Conservation (phyloP, 1,284 basidiomycete genomes). For the Malassezia pachydermatis region DNA sequence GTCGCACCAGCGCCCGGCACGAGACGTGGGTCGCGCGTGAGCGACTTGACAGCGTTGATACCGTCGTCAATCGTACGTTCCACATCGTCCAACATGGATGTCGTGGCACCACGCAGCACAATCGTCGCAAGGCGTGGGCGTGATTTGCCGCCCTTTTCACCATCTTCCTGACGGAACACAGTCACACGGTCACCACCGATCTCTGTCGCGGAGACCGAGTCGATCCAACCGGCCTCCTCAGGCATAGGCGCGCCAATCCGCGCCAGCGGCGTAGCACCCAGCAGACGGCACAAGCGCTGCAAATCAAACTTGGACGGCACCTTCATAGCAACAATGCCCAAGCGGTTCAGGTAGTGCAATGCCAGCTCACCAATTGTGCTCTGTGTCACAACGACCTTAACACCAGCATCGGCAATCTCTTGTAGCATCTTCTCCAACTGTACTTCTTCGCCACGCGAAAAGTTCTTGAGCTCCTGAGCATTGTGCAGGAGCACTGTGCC, state of each 20-base stretch:
- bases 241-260: constrained; percentile 88
- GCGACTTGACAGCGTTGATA: constrained; percentile 86
- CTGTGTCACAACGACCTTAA: constrained; percentile 86
- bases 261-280: constrained; percentile 89
- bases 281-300: constrained; percentile 81
- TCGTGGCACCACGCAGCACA: constrained; percentile 64
- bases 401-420: constrained; percentile 90
- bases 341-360: constrained; percentile 88
- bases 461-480: constrained; percentile 82
- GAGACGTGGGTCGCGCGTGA: constrained; percentile 78
- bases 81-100: constrained; percentile 87
- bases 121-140: constrained; percentile 44
- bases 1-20: constrained; percentile 90
- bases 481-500: constrained; percentile 94
- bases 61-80: constrained; percentile 94
- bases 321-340: constrained; percentile 88
- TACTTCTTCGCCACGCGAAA: constrained; percentile 84
- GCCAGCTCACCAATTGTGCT: constrained; percentile 89
- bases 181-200: constrained; percentile 97
- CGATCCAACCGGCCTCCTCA: constrained; percentile 88
- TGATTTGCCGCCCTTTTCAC: constrained; percentile 40
- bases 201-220: constrained; percentile 88
- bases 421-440: constrained; percentile 55
- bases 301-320: constrained; percentile 97
- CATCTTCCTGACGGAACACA: constrained; percentile 68